Evolutionary conservation across 495 filamentous ascomycete species (phyloP).

Genomic region (Bacidia rubella): DNA sequence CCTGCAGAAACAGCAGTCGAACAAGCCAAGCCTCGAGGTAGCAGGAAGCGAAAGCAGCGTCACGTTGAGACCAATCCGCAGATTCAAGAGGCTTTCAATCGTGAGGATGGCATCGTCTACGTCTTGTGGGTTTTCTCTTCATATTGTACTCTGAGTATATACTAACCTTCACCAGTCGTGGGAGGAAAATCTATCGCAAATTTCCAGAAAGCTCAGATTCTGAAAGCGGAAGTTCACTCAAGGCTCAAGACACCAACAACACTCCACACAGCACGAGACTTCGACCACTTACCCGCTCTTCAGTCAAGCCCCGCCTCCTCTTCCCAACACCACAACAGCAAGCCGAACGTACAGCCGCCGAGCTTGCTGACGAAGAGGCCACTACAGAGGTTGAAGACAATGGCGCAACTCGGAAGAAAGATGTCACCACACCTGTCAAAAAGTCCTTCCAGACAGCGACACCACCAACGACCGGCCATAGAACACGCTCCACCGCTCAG

Average conservation of each 20-base stretch:
- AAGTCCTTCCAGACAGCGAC: slow-evolving; percentile 39
- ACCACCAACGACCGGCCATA: slow-evolving; percentile 40
- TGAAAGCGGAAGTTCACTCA: slow-evolving; percentile 19
- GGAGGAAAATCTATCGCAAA: slow-evolving; percentile 66
- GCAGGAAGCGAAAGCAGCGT: slow-evolving; percentile 23
- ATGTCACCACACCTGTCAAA: slow-evolving; percentile 34
- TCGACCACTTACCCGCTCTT: slow-evolving; percentile 53
- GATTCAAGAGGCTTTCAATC: slow-evolving; percentile 47
- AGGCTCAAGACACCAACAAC: slow-evolving; percentile 23
- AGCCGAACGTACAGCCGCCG: slow-evolving; percentile 24
- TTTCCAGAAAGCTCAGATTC: slow-evolving; percentile 34
- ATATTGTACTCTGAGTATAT: background rate
- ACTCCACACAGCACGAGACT: slow-evolving; percentile 20
- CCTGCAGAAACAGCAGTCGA: slow-evolving; percentile 21
- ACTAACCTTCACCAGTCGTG: slow-evolving; percentile 51
- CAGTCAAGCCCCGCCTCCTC: slow-evolving; percentile 72
- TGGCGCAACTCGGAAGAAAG: slow-evolving; percentile 15
- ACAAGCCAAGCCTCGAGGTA: slow-evolving; percentile 28
- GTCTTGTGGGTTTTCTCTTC: slow-evolving; percentile 57
- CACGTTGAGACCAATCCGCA: slow-evolving; percentile 37
- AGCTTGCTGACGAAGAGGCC: slow-evolving; percentile 39
- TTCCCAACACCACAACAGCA: slow-evolving; percentile 47
- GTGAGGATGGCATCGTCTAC: slow-evolving; percentile 68
- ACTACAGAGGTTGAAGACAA: slow-evolving; percentile 47
- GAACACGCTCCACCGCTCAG: slow-evolving; percentile 31